A percentile compares a stretch with the other conserved stretches of the same genome.
phyloP scores from a whole-genome alignment of 2,329 filamentous ascomycete genomes.

The Fusarium abutilonis region DNA sequence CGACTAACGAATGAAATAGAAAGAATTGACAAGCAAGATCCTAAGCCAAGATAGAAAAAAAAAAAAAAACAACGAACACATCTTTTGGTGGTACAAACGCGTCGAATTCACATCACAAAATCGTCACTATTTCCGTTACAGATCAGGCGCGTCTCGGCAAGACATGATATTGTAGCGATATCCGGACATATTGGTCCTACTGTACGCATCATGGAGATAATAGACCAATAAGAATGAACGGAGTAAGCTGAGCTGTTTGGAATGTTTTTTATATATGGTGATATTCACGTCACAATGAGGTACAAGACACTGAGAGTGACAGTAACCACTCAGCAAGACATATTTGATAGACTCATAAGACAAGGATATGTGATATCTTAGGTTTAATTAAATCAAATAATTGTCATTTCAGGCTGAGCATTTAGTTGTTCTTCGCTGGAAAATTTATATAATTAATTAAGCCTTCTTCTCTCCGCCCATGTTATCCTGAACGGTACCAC shows the following conservation, averaged over 20 bases:
- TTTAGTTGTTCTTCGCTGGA: background rate
- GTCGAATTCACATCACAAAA: conserved; percentile 1
- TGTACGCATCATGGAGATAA: background rate
- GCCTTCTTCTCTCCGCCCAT: conserved; percentile 53
- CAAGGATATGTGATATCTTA: background rate
- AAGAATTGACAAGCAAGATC: background rate
- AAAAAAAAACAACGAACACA: background rate
- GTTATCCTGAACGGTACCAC: conserved; percentile 60
- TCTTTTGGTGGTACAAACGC: background rate
- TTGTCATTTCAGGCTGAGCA: background rate
- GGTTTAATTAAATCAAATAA: background rate
- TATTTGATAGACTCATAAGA: no score
- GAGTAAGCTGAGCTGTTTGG: background rate
- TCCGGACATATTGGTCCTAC: conserved; percentile 12
- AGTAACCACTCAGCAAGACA: no score
- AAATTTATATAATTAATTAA: background rate
- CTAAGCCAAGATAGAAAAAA: no score
- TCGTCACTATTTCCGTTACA: conserved; percentile 20
- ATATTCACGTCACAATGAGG: conserved; percentile 19
- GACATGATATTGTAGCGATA: background rate
- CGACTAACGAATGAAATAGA: background rate
- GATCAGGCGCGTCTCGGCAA: background rate
- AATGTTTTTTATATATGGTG: background rate
- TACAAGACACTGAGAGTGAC: background rate
- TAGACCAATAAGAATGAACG: background rate